Evolutionary conservation across 345 rosid species (phyloP), one percentile per base, ranked within the genome.

Genomic region (Mallotus nudiflorus): DNA sequence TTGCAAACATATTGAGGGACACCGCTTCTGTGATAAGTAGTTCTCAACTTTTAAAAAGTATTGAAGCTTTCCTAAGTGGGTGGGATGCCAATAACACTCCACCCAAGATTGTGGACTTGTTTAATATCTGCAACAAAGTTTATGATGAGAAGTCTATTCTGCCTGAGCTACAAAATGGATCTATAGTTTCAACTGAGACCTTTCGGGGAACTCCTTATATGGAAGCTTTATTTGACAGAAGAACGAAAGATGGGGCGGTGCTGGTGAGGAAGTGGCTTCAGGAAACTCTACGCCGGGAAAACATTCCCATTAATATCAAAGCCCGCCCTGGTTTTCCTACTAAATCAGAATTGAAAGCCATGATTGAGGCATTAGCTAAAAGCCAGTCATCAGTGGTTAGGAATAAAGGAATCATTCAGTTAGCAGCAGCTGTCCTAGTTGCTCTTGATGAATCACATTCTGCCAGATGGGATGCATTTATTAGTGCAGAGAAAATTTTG

Each of bases 211-310:
- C 92, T 33, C 96, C 98, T 44, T 91, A 78, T 78, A 66, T 91
- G 69, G 97, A 94, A 82, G 96, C 97, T 60, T 70, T 94, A 78
- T 80, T 90, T 62, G 98, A 94, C 62, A 88, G 97, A 75, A 84
- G 82, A 82, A 83, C 90, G 40, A 94, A 87, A 77, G 98, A 94
- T 65, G 98, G 97, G 63, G 82, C 90, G 42, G 69, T 90, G 46
- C 80, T 94, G 75, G 89, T 91, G 45, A 94, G 88, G 85, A 94
- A 87, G 77, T 94, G 97, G 98, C 97, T 91, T 75, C 97, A 86
- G 74, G 97, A 94, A 80, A 71, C 87, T 54, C 74, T 94, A 35
- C 96, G 88, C 67, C 85, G 81, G 3, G 93, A 94, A 73, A 90
- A 87, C 39, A 75, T 87, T 42, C 69, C 75, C 67, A 65, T 65